Percentiles rank a stretch among this genome's conserved stretches.
phyloP scores from a whole-genome alignment of 257 asterid genomes.

The Solanum infundibuliforme region DNA sequence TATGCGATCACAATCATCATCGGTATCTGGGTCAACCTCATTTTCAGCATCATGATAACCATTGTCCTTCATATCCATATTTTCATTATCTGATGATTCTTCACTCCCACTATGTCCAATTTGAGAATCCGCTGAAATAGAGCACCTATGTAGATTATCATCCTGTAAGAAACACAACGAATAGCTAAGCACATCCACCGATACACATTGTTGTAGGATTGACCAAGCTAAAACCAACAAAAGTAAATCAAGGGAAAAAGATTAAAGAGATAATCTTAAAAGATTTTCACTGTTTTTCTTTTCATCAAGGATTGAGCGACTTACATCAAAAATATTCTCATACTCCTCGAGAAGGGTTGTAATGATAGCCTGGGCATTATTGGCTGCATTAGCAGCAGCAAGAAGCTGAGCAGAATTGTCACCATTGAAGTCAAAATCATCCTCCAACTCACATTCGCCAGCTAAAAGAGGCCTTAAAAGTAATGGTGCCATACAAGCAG shows the following conservation, averaged over 20 bases:
- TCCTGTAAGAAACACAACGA: slow-evolving; percentile 37
- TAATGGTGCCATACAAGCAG: slow-evolving; percentile 98
- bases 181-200: not conserved
- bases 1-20: slow-evolving; percentile 63
- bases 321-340: slow-evolving; percentile 62
- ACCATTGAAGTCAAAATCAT: slow-evolving; percentile 61
- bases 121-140: slow-evolving; percentile 76
- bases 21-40: slow-evolving; percentile 67
- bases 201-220: not conserved
- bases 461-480: slow-evolving; percentile 90
- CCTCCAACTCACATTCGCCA: slow-evolving; percentile 90
- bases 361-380: slow-evolving; percentile 82
- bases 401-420: slow-evolving; percentile 87
- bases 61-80: slow-evolving; percentile 40
- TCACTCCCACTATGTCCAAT: slow-evolving; percentile 66
- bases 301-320: slow-evolving; percentile 12
- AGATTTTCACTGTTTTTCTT: not conserved
- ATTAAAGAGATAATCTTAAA: not conserved
- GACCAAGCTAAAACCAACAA: not conserved
- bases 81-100: slow-evolving; percentile 68
- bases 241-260: not conserved
- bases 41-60: slow-evolving; percentile 91
- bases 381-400: slow-evolving; percentile 96
- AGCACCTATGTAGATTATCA: slow-evolving; percentile 61
- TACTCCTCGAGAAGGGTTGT: slow-evolving; percentile 81